Base-by-base conservation (phyloP, 148 eudicot genomes). In the Vaccinium corymbosum region DNA sequence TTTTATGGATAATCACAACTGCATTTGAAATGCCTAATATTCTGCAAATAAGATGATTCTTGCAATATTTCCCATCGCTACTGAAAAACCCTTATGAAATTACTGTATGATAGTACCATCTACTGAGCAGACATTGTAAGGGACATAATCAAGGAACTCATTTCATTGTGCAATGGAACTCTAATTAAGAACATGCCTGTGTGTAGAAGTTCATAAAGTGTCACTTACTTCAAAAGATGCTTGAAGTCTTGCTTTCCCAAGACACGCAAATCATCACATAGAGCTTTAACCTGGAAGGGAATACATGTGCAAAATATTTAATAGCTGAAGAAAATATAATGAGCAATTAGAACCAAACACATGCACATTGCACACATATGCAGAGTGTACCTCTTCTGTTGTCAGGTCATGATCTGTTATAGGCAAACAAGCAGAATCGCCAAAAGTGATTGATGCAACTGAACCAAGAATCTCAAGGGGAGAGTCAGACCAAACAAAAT, bases 161-260 rank as follows among this genome's bases (percentile, higher is more conserved):
- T 2, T 15, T 73, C 77, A 42, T 73, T 16, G 51, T n/a, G 29
- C 56, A n/a, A 76, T 50, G 17, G 35, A 50, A 76, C 32, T 50
- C 32, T n/a, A 42, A 38, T 16, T 19, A 8, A 19, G 16, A 35
- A 56, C 22, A 1, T 38, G 1, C 19, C 38, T 3, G 35, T 0
- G 29, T 62, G 35, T 56, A 70, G n/a, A 15, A 27, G 49, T 56
- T 17, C 20, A 74, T 13, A 1, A 80, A 4, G 78, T 22, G 72
- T 49, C 68, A 12, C 92, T 87, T 91, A 96, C 99, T 94, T 96
- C 83, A 96, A 62, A 80, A 96, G 93, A 84, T 94, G 91, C 90
- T 92, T 96, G 89, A 96, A 96, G 87, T 96, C 99, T 87, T 94
- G 94, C 91, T 94, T 96, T 81, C 93, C 96, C 83, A 94, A 79